Evolutionary conservation across 2,329 filamentous ascomycete species (phyloP).

Genomic region (Teratosphaeria pseudoeucalypti): DNA sequence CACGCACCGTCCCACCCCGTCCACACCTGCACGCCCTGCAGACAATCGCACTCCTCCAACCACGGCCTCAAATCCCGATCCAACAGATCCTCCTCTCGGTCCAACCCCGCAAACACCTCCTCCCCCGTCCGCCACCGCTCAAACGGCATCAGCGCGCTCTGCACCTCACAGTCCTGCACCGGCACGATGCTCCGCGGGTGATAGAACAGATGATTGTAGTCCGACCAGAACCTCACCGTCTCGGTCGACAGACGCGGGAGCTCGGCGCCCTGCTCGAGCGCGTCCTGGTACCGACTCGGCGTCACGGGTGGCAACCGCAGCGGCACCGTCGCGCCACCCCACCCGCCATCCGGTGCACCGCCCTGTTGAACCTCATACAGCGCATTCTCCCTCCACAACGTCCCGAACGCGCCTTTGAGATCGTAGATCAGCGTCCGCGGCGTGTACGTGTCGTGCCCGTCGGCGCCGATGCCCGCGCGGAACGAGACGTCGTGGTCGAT

Average conservation of each 20-base stretch:
- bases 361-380: constrained; percentile 59
- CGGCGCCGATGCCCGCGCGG: constrained; percentile 66
- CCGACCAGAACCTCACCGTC: constrained; percentile 88
- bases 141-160: constrained; percentile 71
- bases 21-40: constrained; percentile 71
- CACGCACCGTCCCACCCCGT: constrained; percentile 44
- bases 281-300: constrained; percentile 66
- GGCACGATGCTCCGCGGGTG: constrained; percentile 82
- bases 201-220: constrained; percentile 86
- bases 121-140: constrained; percentile 64
- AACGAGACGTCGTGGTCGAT: constrained; percentile 85
- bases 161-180: constrained; percentile 75
- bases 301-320: constrained; percentile 59
- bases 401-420: constrained; percentile 85
- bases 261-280: constrained; percentile 60
- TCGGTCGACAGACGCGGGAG: constrained; percentile 55
- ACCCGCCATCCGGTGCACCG: constrained; percentile 30
- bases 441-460: constrained; percentile 83
- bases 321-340: constrained; percentile 56
- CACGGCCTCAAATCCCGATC: constrained; percentile 87
- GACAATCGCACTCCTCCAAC: constrained; percentile 82
- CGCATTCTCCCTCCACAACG: constrained; percentile 75
- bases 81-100: constrained; percentile 66
- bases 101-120: constrained; percentile 52
- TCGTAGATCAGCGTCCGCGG: constrained; percentile 91